Evolutionary conservation across 2,329 filamentous ascomycete species (phyloP).

Genomic region (Juglanconis sp.): DNA sequence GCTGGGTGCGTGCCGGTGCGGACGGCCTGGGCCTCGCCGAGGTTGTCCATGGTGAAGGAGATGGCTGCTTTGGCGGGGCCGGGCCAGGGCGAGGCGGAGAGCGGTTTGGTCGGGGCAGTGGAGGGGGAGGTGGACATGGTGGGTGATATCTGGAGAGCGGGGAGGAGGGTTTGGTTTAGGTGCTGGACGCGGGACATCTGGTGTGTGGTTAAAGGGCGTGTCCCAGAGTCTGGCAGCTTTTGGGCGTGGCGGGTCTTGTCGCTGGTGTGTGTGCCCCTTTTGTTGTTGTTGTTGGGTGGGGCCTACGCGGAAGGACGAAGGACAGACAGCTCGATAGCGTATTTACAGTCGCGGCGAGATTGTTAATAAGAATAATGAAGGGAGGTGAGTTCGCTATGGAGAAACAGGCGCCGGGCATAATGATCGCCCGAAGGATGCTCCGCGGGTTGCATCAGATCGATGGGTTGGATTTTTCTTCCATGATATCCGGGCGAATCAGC

Average conservation of each 20-base stretch:
- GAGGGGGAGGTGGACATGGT: not conserved
- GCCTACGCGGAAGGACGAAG: too few species aligned
- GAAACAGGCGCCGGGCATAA: not conserved
- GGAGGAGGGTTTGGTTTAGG: not conserved
- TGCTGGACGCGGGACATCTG: not conserved
- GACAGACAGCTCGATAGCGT: too few species aligned
- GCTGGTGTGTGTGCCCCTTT: too few species aligned
- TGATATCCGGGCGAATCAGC: not conserved
- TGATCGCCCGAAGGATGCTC: not conserved
- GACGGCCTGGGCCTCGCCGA: slow-evolving; percentile 31
- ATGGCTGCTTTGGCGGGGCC: slow-evolving; percentile 24
- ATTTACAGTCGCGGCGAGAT: too few species aligned
- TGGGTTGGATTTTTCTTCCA: not conserved
- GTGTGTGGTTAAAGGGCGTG: not conserved
- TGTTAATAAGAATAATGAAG: not conserved
- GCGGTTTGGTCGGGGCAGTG: not conserved
- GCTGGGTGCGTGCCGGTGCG: slow-evolving; percentile 22
- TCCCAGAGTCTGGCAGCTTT: not conserved
- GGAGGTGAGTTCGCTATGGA: not conserved
- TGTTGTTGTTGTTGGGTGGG: too few species aligned
- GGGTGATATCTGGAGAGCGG: not conserved
- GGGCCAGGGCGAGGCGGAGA: slow-evolving; percentile 22
- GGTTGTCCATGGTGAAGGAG: slow-evolving; percentile 31
- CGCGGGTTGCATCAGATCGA: not conserved
- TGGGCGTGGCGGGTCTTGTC: not conserved